These are phyloP conservation scores for Poa annua DNA, from an alignment of 176 grass and related monocot species.

Conservation along the genomic window DNA sequence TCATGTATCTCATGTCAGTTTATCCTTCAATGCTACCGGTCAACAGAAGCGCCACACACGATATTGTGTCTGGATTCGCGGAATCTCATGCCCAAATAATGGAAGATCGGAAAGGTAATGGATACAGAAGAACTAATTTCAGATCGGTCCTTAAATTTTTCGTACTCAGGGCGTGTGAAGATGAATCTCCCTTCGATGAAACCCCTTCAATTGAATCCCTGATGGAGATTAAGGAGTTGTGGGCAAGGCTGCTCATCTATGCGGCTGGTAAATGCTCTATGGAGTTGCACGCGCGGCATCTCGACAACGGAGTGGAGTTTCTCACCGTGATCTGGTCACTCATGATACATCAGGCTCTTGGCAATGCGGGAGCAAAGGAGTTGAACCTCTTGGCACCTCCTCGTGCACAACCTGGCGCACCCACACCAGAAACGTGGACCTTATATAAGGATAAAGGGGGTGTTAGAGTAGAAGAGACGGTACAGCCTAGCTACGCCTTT, in stretches of 20 bases:
- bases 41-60: background rate
- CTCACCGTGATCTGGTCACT: background rate
- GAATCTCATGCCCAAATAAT: background rate
- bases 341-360: background rate
- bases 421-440: too few species aligned
- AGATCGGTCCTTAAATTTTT: too few species aligned
- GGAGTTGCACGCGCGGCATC: background rate
- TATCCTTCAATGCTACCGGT: conserved; percentile 13
- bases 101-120: too few species aligned
- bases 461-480: too few species aligned
- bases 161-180: too few species aligned
- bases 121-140: too few species aligned
- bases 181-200: background rate
- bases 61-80: background rate
- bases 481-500: background rate
- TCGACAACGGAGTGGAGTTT: background rate
- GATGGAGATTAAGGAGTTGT: background rate
- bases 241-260: conserved; percentile 15
- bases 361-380: background rate
- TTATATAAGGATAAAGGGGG: too few species aligned
- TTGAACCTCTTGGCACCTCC: background rate
- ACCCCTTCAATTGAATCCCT: background rate
- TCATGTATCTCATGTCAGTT: background rate
- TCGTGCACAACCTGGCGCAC: too few species aligned
- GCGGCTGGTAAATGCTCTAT: background rate